Evolutionary conservation across 2,329 filamentous ascomycete genomes (phyloP).

Genomic region (Fusarium sp.): DNA sequence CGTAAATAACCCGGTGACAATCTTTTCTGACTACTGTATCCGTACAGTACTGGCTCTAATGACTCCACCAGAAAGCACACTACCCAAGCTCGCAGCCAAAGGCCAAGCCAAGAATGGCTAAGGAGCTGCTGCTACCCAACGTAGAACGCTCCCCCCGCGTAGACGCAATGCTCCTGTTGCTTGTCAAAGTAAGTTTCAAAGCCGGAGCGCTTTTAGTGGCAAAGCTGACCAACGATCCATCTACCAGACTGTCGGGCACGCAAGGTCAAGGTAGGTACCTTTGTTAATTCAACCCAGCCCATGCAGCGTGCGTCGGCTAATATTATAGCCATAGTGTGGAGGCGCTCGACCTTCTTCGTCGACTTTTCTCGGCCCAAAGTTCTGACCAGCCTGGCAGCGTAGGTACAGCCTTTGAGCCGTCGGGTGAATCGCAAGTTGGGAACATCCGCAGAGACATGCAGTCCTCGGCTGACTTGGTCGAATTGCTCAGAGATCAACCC

Average conservation of each 20-base stretch:
- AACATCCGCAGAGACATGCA: rapidly evolving
- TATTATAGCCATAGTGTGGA: rapidly evolving
- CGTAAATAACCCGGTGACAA: background rate
- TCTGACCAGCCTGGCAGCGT: background rate
- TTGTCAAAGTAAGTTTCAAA: background rate
- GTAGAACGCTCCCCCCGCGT: background rate
- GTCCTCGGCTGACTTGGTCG: background rate
- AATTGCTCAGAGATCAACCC: background rate
- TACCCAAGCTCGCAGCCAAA: rapidly evolving
- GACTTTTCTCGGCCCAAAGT: rapidly evolving
- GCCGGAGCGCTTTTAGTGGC: background rate
- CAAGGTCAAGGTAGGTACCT: background rate
- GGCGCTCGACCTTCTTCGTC: background rate
- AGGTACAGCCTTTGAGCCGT: too few relatives aligned
- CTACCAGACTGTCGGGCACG: background rate
- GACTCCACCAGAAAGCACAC: background rate
- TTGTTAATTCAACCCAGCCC: rapidly evolving
- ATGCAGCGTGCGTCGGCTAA: background rate
- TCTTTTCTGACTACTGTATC: background rate
- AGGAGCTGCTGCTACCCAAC: too few relatives aligned
- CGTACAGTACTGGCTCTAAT: background rate
- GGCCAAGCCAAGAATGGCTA: rapidly evolving
- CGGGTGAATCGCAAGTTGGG: background rate
- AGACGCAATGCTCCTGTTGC: background rate
- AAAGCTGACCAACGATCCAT: background rate